Percentiles rank a stretch among this genome's conserved stretches.
Evolutionary conservation across 495 filamentous ascomycete species (phyloP).

Genomic region (Xylaria cubensis): DNA sequence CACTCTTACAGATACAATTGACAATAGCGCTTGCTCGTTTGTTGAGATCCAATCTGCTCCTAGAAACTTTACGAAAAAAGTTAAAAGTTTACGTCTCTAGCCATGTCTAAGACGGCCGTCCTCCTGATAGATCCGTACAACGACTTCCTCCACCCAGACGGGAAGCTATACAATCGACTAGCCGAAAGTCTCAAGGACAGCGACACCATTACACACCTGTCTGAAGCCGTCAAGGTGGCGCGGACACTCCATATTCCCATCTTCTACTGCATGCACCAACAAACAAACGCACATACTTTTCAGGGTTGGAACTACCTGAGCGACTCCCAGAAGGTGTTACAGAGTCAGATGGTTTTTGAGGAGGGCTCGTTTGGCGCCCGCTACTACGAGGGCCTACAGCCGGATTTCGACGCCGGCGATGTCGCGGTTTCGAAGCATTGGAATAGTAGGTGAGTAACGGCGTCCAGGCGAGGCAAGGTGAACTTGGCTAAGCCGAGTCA

Average conservation of each 20-base stretch:
- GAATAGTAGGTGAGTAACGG: constrained; percentile 2
- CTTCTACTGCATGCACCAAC: neutral
- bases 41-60: neutral
- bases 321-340: neutral
- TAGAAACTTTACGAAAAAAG: neutral
- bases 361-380: neutral
- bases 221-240: neutral
- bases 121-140: constrained; percentile 1
- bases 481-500: neutral
- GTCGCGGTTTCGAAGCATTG: neutral
- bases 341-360: neutral
- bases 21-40: neutral
- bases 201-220: neutral
- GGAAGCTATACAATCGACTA: constrained; percentile 1
- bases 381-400: neutral
- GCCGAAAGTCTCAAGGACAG: neutral
- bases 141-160: neutral
- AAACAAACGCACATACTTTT: neutral
- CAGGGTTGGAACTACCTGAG: neutral
- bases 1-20: neutral
- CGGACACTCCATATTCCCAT: neutral
- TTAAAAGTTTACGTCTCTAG: neutral
- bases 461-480: too few relatives aligned
- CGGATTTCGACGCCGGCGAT: neutral
- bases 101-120: neutral